Evolutionary conservation across 495 filamentous ascomycete species (phyloP), one percentile per base, ranked within the genome.

Genomic region (Geoglossum glabrum): DNA sequence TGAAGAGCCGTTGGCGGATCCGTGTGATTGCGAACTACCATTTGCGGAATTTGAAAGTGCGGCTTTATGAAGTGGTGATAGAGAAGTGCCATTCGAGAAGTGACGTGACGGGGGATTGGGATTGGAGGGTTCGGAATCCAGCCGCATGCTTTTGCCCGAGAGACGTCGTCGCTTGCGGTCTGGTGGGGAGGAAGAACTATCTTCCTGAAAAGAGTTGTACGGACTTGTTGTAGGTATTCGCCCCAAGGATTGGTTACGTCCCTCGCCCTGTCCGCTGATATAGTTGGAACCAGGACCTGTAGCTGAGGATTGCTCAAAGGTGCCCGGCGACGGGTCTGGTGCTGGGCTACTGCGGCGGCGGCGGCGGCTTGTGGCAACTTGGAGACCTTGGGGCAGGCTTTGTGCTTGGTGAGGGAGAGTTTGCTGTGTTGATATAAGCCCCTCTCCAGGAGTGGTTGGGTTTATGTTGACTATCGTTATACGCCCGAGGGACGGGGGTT

Each of bases 91-190:
- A 58, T 77, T 77, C 27, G 75, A 71, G n/a, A 67, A 65, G 58
- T 73, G 67, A n/a, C 70, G 70, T 58, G 71, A 67, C 61, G 76
- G 70, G 61, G 73, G 76, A 63, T 72, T 69, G 66, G 68, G 59
- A 55, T 63, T 63, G 55, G 72, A 74, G 51, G 73, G 63, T 43
- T 74, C 73, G 58, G 61, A 63, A 64, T 82, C 76, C 62, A 75
- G 72, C 69, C 79, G 78, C 80, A 84, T 83, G 62, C 66, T 81
- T 69, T 66, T 65, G 56, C 67, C 65, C 69, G 69, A 68, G 69
- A 75, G 70, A 66, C 79, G 79, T 70, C 75, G 76, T 66, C 81
- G 80, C 74, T 83, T 83, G 27, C 69, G 72, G 64, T 60, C 69
- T 70, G 58, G 74, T 68, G 63, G 70, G 64, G 61, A 56, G 31